phyloP scores from a whole-genome alignment of 176 grass and related monocot species.

The Coix lacrymajobi region DNA sequence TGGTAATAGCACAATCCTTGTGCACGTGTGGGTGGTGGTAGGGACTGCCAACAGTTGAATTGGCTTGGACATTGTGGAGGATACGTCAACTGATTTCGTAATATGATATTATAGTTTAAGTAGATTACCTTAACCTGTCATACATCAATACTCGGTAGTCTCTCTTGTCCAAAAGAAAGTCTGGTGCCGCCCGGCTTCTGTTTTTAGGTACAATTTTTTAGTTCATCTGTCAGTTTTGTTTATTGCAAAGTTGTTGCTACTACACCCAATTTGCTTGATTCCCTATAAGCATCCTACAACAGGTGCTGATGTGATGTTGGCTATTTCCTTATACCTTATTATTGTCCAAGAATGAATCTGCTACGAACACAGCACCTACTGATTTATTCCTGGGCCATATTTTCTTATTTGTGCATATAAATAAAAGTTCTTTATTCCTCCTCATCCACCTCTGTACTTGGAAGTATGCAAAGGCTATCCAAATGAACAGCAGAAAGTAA shows the following conservation, averaged over 20 bases:
- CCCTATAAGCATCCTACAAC: slow-evolving; percentile 7
- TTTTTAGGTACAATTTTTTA: neutral
- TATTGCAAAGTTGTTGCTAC: neutral
- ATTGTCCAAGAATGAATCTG: slow-evolving; percentile 11
- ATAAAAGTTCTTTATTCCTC: neutral
- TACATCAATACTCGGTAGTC: slow-evolving; percentile 1
- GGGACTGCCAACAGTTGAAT: slow-evolving; percentile 27
- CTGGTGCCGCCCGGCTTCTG: neutral
- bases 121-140: slow-evolving; percentile 23
- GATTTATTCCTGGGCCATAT: neutral
- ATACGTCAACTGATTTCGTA: slow-evolving; percentile 32
- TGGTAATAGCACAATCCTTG: slow-evolving; percentile 7
- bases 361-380: neutral
- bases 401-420: neutral
- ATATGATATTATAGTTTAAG: neutral
- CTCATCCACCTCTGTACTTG: slow-evolving; percentile 3
- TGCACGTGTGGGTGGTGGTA: slow-evolving; percentile 37
- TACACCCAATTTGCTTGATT: slow-evolving; percentile 12
- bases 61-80: neutral
- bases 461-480: neutral
- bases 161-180: slow-evolving; percentile 3
- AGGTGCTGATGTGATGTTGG: slow-evolving; percentile 15
- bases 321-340: neutral
- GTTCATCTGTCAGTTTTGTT: slow-evolving; percentile 13
- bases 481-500: neutral